Evolutionary conservation across 2,329 filamentous ascomycete genomes (phyloP).

Genomic region (Boeremia lycopersici): DNA sequence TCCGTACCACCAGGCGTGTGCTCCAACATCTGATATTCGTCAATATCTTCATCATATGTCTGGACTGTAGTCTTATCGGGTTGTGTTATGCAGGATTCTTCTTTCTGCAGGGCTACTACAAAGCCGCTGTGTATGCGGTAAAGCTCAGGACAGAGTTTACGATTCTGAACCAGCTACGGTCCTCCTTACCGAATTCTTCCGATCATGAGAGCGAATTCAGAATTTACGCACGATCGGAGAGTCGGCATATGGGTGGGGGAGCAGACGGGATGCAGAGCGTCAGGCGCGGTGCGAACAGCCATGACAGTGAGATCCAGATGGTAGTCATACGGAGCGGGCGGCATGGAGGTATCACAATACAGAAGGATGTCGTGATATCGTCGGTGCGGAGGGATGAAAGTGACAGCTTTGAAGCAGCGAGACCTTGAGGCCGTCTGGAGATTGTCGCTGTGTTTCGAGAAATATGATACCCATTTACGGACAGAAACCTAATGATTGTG

Average conservation of each 20-base stretch:
- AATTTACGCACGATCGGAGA: slow-evolving; percentile 44
- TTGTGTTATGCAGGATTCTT: slow-evolving; percentile 48
- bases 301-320: slow-evolving; percentile 16
- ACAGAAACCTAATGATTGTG: neutral
- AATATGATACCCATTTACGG: neutral
- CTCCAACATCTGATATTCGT: slow-evolving; percentile 45
- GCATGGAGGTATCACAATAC: slow-evolving; percentile 14
- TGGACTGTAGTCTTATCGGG: slow-evolving; percentile 48
- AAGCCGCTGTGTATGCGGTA: slow-evolving; percentile 50
- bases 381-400: neutral
- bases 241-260: slow-evolving; percentile 38
- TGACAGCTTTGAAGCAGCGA: slow-evolving; percentile 14
- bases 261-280: slow-evolving; percentile 4
- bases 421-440: neutral
- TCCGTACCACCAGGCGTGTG: slow-evolving; percentile 20
- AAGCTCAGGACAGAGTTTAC: slow-evolving; percentile 60
- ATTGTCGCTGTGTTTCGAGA: neutral
- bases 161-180: slow-evolving; percentile 52
- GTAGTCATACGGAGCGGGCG: slow-evolving; percentile 11
- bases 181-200: slow-evolving; percentile 15
- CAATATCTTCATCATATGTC: slow-evolving; percentile 49
- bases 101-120: slow-evolving; percentile 48
- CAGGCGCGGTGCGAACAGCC: neutral
- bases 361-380: slow-evolving; percentile 15
- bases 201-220: slow-evolving; percentile 8